Evolutionary conservation across 257 asterid species (phyloP), one percentile per base, ranked within the genome.

Genomic region (Pogostemon cablin): DNA sequence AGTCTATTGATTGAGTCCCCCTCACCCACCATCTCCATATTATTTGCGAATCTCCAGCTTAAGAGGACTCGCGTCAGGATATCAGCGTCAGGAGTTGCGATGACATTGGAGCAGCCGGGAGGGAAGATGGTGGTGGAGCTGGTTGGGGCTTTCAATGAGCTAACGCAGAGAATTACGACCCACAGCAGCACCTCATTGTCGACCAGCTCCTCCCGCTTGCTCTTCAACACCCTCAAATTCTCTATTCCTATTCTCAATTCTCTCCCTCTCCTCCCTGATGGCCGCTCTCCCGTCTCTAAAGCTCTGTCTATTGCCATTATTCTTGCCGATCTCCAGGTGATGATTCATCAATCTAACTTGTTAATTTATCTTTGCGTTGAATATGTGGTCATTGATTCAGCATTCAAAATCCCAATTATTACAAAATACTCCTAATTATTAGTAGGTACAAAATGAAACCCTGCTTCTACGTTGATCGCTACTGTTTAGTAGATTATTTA

Each of bases 91-190:
- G 59, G 48, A 53, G 43, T 4, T 40, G 10, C 7, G 56, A 74
- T 40, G 74, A 34, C 83, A 43, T 83, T 83, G 65, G 98, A 90
- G 77, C 96, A 93, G n/a, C 86, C 93, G 3, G 98, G 98, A 12
- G 98, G 98, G 47, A 93, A 88, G 86, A 88, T 90, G 97, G 95
- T 90, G 63, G 95, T 88, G 68, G 96, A 93, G 73, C 77, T 93
- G 50, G 97, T 93, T 4, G 96, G 96, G 67, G 95, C 96, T 10
- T 93, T 90, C 84, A 93, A 91, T 54, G 90, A 90, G 77, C 85
- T 93, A 20, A 86, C 97, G 9, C 91, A 87, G 75, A 83, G 96
- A 74, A 93, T 62, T 6, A 62, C 83, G 93, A 84, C 79, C 52
- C 77, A 58, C 65, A 60, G 25, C 62, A 76, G 53, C 57, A 67